These are phyloP conservation scores for Daldinia decipiens DNA, from an alignment of 495 filamentous ascomycete genomes.

Conservation along the genomic window DNA sequence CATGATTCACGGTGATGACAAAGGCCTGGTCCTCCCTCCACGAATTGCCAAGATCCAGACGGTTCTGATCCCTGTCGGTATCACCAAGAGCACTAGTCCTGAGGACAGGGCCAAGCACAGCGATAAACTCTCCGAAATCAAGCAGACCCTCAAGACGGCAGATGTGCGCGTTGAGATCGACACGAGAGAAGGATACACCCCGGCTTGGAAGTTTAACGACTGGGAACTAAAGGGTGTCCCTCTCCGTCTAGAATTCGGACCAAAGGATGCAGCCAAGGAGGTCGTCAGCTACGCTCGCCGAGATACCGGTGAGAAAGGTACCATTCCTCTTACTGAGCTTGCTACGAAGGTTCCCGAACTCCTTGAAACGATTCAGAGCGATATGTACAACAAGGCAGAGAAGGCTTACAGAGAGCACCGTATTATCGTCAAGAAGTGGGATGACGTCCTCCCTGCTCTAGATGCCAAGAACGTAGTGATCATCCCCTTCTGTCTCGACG, in stretches of 20 bases:
- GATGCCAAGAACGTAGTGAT: conserved; percentile 91
- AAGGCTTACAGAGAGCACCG: conserved; percentile 79
- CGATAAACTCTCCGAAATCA: conserved; percentile 74
- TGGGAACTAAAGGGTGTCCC: conserved; percentile 96
- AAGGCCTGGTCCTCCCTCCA: conserved; percentile 90
- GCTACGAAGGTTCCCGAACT: conserved; percentile 75
- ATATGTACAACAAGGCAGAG: conserved; percentile 86
- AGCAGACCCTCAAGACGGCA: conserved; percentile 68
- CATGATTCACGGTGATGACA: conserved; percentile 95
- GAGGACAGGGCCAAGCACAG: conserved; percentile 79
- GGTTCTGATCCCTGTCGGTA: conserved; percentile 91
- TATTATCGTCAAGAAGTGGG: conserved; percentile 83
- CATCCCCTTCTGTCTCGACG: conserved; percentile 83
- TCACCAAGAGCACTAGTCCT: conserved; percentile 83
- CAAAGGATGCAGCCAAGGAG: conserved; percentile 85
- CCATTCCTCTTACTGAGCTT: conserved; percentile 77
- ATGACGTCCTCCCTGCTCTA: conserved; percentile 85
- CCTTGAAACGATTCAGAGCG: conserved; percentile 86
- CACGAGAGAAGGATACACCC: conserved; percentile 78
- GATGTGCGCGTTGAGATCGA: conserved; percentile 79
- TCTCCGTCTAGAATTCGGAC: conserved; percentile 92
- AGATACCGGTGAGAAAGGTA: conserved; percentile 83
- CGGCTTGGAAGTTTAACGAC: conserved; percentile 97
- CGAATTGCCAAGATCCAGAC: conserved; percentile 86
- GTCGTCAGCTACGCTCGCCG: conserved; percentile 87